A percentile compares a stretch with the other conserved stretches of the same genome.
phyloP scores from a whole-genome alignment of 169 alveolate species.

The Plasmodium ovale region DNA sequence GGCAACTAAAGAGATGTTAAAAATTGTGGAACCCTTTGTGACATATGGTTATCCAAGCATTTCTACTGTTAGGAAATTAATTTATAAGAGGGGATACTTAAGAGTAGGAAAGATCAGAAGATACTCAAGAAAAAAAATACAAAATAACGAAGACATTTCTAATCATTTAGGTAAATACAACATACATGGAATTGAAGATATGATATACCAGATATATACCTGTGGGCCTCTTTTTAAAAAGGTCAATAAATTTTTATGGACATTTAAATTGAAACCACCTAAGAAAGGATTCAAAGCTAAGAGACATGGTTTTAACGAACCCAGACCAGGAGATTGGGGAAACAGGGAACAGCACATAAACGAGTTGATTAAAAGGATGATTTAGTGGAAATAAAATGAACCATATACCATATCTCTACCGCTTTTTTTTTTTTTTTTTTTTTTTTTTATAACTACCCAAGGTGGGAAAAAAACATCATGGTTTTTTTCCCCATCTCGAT shows the following conservation, averaged over 20 bases:
- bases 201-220: conserved; percentile 97
- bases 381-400: conserved; percentile 26
- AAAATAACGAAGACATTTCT: conserved; percentile 79
- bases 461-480: no score
- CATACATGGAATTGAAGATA: conserved; percentile 96
- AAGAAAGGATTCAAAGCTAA: conserved; percentile 98
- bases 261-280: conserved; percentile 98
- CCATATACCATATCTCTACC: no score
- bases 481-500: no score
- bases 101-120: conserved; percentile 89
- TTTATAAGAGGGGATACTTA: conserved; percentile 99
- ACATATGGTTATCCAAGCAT: conserved; percentile 98
- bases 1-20: conserved; percentile 98
- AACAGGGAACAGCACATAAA: conserved; percentile 90
- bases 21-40: conserved; percentile 96
- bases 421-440: no score
- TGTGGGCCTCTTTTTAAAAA: conserved; percentile 99
- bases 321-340: conserved; percentile 97
- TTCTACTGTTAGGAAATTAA: conserved; percentile 94
- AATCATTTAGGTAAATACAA: conserved; percentile 83
- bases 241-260: conserved; percentile 99
- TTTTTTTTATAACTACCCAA: no score
- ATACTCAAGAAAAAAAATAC: conserved; percentile 81
- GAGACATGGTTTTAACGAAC: conserved; percentile 97
- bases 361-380: conserved; percentile 86